Base-by-base conservation (phyloP, 495 filamentous ascomycete genomes). In the Aspergillus steynii region DNA sequence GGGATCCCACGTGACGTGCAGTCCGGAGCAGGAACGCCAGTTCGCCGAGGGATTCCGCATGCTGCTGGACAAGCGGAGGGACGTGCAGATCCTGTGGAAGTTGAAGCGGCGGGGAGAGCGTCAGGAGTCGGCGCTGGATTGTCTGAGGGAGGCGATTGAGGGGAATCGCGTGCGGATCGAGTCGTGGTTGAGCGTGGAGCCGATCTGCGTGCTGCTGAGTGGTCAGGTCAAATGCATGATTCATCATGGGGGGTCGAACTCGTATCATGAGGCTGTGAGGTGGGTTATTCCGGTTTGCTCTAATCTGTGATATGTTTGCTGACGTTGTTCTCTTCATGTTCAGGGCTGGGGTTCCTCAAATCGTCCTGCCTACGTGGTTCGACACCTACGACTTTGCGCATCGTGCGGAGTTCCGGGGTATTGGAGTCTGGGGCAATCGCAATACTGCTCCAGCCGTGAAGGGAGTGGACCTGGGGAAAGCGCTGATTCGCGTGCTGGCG, bases 11-110 rank as follows among this genome's bases (percentile, higher is more conserved):
- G 50, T 62, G 20, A 29, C 20, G 20, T 69, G 57, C 20, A 58
- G 62, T 0, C 62, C 61, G 7, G 49, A 10, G 0, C 46, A 62
- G 4, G 64, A 69, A 4, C 37, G 45, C 28, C 67, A 80, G 61
- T 68, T 79, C 65, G 77, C 76, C 0, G 42, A 59, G n/a, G 77
- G 68, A 8, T 49, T 81, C 9, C 61, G 62, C 5, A 65, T 70
- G 20, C 53, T 79, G 9, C 49, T 80, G 7, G 56, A 64, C 10
- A 27, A 31, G 42, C 58, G 34, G 27, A 56, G 59, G 34, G 53
- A 68, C 3, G 29, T 79, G 7, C 75, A 80, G 66, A 71, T 80
- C 0, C 66, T 82, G 37, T 82, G 79, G 79, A 80, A 80, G 64
- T 50, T 82, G 29, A 26, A 50, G 10, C 1, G 14, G 10, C 55